Percentiles rank a stretch among this genome's conserved stretches.
Conservation (phyloP, 2,329 filamentous ascomycete species). For the Phoma sp. region DNA sequence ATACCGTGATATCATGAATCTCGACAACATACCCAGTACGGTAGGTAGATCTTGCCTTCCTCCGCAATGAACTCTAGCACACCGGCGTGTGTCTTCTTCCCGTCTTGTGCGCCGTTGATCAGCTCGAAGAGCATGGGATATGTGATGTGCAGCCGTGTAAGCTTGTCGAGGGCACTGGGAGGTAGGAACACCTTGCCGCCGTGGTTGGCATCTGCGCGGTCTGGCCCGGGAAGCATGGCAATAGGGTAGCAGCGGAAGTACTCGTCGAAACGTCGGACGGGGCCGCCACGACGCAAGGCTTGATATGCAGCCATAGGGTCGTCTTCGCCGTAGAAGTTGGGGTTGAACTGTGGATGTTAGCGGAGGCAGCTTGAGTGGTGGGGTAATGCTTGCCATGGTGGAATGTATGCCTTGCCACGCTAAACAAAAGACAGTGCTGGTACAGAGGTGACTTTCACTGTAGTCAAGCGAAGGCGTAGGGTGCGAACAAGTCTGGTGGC, state of each 20-base stretch:
- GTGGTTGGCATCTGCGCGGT: slow-evolving; percentile 89
- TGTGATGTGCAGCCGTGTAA: slow-evolving; percentile 93
- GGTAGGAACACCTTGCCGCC: slow-evolving; percentile 98
- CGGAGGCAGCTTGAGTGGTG: slow-evolving; percentile 23
- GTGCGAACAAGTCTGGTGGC: not conserved
- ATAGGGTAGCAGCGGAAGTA: slow-evolving; percentile 98
- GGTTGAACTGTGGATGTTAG: slow-evolving; percentile 48
- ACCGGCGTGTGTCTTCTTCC: slow-evolving; percentile 86
- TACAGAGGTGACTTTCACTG: slow-evolving; percentile 1
- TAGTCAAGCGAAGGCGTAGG: not conserved
- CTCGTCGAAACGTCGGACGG: slow-evolving; percentile 85
- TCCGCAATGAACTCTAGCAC: slow-evolving; percentile 98
- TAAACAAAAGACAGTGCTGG: not conserved
- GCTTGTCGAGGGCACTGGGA: slow-evolving; percentile 95
- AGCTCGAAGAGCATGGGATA: slow-evolving; percentile 98
- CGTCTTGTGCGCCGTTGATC: slow-evolving; percentile 88
- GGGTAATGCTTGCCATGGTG: slow-evolving; percentile 44
- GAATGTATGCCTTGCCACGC: not conserved
- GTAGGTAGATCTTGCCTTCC: slow-evolving; percentile 94
- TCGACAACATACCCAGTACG: slow-evolving; percentile 76
- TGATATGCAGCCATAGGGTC: slow-evolving; percentile 63
- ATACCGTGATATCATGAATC: not conserved
- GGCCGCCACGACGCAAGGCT: slow-evolving; percentile 60
- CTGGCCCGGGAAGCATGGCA: slow-evolving; percentile 89
- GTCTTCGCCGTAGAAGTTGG: slow-evolving; percentile 61